These are phyloP conservation scores for Leishmania martiniquensis DNA, from an alignment of 208 protist species.

Conservation along the genomic window DNA sequence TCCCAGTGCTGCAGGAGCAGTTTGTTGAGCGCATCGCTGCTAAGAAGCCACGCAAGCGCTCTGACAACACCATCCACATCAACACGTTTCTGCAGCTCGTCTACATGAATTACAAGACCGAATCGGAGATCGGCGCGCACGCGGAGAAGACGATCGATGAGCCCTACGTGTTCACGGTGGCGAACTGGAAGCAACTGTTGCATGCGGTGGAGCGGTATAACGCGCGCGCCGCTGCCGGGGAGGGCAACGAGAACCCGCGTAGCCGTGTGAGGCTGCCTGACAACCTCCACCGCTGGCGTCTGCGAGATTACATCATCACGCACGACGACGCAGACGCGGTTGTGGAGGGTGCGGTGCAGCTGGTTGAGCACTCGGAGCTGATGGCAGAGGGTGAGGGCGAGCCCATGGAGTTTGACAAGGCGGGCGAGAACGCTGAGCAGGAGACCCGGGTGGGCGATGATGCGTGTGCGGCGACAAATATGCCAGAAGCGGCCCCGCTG, in stretches of 20 bases:
- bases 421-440: neutral
- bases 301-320: conserved; percentile 52
- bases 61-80: conserved; percentile 68
- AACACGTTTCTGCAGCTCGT: conserved; percentile 85
- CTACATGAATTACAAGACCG: conserved; percentile 90
- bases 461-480: neutral
- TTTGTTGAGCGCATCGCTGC: conserved; percentile 79
- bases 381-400: conserved; percentile 6
- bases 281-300: conserved; percentile 72
- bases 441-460: neutral
- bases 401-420: neutral
- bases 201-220: conserved; percentile 62
- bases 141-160: conserved; percentile 44
- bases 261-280: conserved; percentile 40
- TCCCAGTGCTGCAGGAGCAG: conserved; percentile 83
- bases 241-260: neutral
- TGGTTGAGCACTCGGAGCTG: conserved; percentile 28
- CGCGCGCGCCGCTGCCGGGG: conserved; percentile 1
- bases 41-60: conserved; percentile 65
- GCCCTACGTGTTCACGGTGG: conserved; percentile 68
- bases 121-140: conserved; percentile 61
- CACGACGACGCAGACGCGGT: conserved; percentile 59
- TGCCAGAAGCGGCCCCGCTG: neutral
- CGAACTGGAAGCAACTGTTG: conserved; percentile 86
- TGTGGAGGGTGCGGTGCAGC: conserved; percentile 44